Base-by-base conservation (phyloP, 2,329 filamentous ascomycete species). In the Atkinsonella texensis region DNA sequence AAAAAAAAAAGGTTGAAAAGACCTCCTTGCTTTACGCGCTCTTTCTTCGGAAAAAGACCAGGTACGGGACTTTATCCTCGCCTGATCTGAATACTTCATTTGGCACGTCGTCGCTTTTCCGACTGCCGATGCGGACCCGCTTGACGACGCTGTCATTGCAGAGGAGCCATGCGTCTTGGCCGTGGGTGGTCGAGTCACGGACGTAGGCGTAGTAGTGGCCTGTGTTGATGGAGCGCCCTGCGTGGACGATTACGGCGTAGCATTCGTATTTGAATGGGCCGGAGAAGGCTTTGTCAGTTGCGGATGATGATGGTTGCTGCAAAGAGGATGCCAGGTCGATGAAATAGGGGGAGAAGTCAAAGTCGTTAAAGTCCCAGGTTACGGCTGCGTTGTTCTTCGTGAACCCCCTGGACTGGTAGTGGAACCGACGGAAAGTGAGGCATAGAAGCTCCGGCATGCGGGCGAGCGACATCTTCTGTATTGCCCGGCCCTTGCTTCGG, bases 161-260 rank as follows among this genome's bases (percentile, higher is more conserved):
- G 53, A 65, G 60, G 54, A 70, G 68, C 78, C 78, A 81, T 20
- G 64, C 66, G 35, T 66, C 67, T 5, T 66, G 67, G 52, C 73
- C 66, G 39, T 66, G 63, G 13, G 66, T 66, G 39, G 71, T 72
- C 39, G 75, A 72, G 59, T 84, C 80, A 44, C 79, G 78, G 54
- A 86, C 79, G 53, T 85, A 81, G 3, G 83, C 77, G 50, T 84
- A 83, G 65, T 96, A 96, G 67, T 96, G 90, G 0, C 90, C 90
- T 48, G 79, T 80, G 39, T 80, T 78, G 49, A 86, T 73, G 1
- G 75, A 81, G 1, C 70, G 70, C 20, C 90, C 90, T 4, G 79
- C 68, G 65, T 96, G 90, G 55, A 86, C 76, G 50, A 94, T 80
- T 7, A 96, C 85, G 2, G 84, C 91, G 63, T 95, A 96, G 49